Base-by-base conservation (phyloP, 257 asterid species). In the Solanum ossicruentum region DNA sequence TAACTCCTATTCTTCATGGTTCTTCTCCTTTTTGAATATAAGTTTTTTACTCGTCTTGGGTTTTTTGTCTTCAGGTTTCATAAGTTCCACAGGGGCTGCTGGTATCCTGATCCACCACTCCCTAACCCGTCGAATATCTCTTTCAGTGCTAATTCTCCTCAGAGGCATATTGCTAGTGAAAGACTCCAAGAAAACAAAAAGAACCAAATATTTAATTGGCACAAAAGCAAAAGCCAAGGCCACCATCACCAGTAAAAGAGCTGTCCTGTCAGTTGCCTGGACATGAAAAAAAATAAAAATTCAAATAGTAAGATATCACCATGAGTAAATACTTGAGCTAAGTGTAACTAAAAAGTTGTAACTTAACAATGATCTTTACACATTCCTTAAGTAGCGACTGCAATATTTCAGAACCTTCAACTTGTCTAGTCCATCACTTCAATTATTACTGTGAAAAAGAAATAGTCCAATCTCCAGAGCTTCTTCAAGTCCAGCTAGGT, bases 61-160 rank as follows among this genome's bases (percentile, higher is more conserved):
- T 94, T 93, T 94, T 85, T 92, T 95, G 89, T 93, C 94, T 57
- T 94, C 95, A 1, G 84, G 85, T 87, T 91, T 93, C 8, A 90
- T 80, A 82, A 95, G 93, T 84, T 89, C 91, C 69, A 95, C 95
- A 0, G 98, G 97, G 87, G 98, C 98, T 36, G 98, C 98, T 5
- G 98, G 98, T 79, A 95, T 92, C 88, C 97, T 90, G 66, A 73
- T 86, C 98, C 98, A 95, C 98, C 98, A 95, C 85, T 95, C 98
- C 86, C 91, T 94, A 28, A 88, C 79, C 60, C 98, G 92, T 86
- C 98, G 88, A 87, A 86, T 18, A 72, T 92, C 90, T 84, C 95
- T 88, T 43, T 91, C 91, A 3, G 87, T 93, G 65, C 88, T 90
- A 67, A 89, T 90, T 89, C 84, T 93, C 85, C 98, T 92, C 88